Evolutionary conservation across 805 yeast genomes (phyloP).

Genomic region (Kuraishia cidri): DNA sequence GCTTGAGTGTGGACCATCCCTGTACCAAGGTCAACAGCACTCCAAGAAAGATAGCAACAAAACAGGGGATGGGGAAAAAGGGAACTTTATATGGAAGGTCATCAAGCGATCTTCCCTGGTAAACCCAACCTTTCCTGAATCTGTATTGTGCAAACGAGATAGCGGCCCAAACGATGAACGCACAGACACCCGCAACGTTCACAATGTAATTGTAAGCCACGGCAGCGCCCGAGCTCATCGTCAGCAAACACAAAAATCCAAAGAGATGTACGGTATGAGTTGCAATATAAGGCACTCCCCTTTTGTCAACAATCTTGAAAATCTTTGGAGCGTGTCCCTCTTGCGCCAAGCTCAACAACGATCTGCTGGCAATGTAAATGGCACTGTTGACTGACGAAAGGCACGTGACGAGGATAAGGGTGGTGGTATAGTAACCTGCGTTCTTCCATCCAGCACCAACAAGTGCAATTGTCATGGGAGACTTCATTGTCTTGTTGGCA

Average conservation of each 20-base stretch:
- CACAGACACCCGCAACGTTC: conserved; percentile 57
- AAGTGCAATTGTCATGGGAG: conserved; percentile 40
- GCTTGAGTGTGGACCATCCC: conserved; percentile 58
- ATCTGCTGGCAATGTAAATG: conserved; percentile 60
- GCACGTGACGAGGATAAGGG: conserved; percentile 55
- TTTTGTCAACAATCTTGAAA: conserved; percentile 38
- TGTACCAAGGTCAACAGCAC: conserved; percentile 49
- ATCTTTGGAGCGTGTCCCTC: conserved; percentile 51
- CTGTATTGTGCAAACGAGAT: conserved; percentile 48
- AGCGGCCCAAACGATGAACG: conserved; percentile 60
- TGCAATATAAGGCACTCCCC: conserved; percentile 58
- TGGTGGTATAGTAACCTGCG: conserved; percentile 47
- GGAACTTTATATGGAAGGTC: conserved; percentile 46
- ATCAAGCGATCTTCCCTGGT: conserved; percentile 28
- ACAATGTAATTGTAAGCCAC: conserved; percentile 53
- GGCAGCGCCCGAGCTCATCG: conserved; percentile 49
- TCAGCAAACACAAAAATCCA: conserved; percentile 50
- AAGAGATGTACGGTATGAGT: conserved; percentile 43
- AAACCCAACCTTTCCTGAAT: conserved; percentile 39
- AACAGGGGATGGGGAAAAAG: conserved; percentile 44
- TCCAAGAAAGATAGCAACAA: conserved; percentile 38
- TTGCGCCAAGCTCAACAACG: conserved; percentile 54
- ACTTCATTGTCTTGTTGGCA: conserved; percentile 28
- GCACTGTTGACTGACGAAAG: conserved; percentile 64
- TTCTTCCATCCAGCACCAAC: conserved; percentile 41